A percentile compares a stretch with the other conserved stretches of the same genome.
phyloP scores from a whole-genome alignment of 208 protist genomes.

The Acanthamoeba healyi region DNA sequence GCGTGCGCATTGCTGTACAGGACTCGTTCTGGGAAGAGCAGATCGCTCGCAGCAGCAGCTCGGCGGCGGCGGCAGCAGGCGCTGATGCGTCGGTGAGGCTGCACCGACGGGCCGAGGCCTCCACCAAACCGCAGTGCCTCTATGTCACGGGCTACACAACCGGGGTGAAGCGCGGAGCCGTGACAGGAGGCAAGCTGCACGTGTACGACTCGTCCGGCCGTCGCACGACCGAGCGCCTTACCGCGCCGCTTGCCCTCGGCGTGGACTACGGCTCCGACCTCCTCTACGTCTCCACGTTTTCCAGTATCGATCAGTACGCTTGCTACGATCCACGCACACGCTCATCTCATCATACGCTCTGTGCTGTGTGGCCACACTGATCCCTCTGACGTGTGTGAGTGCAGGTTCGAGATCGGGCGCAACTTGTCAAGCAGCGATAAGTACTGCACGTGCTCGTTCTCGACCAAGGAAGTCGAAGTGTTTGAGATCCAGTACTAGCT shows the following conservation, averaged over 20 bases:
- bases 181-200: not conserved
- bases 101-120: too few species aligned
- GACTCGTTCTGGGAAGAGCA: not conserved
- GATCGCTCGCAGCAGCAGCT: too few species aligned
- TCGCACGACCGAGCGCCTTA: not conserved
- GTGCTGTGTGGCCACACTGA: not conserved
- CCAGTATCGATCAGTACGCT: conserved; percentile 17
- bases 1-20: not conserved
- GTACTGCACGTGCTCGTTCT: conserved; percentile 52
- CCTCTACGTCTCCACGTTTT: not conserved
- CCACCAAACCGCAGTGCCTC: not conserved
- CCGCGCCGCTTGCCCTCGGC: conserved; percentile 5
- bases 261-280: not conserved
- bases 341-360: not conserved
- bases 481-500: conserved; percentile 15
- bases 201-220: not conserved
- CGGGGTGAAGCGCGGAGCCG: not conserved
- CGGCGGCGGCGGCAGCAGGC: too few species aligned
- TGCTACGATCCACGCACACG: too few species aligned
- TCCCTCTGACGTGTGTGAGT: too few species aligned
- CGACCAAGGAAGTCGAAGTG: not conserved
- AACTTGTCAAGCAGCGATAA: not conserved
- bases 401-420: not conserved
- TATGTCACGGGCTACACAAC: not conserved
- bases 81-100: too few species aligned